A percentile compares a stretch with the other conserved stretches of the same genome.
Evolutionary conservation across 345 rosid species (phyloP).

Genomic region (Psidium guajava): DNA sequence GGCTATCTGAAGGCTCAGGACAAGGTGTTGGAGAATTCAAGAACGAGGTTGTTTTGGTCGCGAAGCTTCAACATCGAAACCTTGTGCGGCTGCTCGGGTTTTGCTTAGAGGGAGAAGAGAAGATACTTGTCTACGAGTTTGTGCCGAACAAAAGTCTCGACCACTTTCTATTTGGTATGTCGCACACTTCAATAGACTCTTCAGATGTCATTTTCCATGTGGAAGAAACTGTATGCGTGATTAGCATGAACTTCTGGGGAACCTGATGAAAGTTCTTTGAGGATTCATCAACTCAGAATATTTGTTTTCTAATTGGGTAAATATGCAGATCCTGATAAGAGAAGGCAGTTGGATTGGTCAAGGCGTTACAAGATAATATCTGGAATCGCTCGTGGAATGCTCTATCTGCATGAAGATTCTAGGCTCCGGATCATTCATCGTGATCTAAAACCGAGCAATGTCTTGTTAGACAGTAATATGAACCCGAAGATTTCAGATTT

Average conservation of each 20-base stretch:
- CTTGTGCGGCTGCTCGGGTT: constrained; percentile 32
- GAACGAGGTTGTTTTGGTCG: constrained; percentile 33
- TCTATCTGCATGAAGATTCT: constrained; percentile 15
- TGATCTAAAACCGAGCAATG: constrained; percentile 19
- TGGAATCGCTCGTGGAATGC: constrained; percentile 14
- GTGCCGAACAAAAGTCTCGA: constrained; percentile 41
- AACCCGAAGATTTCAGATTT: constrained; percentile 19
- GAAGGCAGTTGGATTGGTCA: constrained; percentile 5
- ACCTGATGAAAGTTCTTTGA: neutral
- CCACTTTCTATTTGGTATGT: constrained; percentile 13
- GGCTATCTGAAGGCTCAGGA: neutral
- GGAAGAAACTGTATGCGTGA: fast-evolving
- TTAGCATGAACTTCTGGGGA: neutral
- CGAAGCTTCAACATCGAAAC: constrained; percentile 42
- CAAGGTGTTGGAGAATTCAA: constrained; percentile 9
- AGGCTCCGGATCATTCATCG: constrained; percentile 12
- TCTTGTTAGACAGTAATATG: constrained; percentile 7
- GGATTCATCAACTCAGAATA: neutral
- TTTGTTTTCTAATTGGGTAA: neutral
- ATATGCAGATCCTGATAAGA: neutral
- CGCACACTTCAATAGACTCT: neutral
- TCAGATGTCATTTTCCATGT: neutral
- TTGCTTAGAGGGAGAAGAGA: constrained; percentile 34
- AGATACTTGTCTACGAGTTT: constrained; percentile 40
- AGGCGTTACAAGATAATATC: constrained; percentile 6